Conservation (phyloP, 2,329 filamentous ascomycete genomes). For the Aureobasidium lini region DNA sequence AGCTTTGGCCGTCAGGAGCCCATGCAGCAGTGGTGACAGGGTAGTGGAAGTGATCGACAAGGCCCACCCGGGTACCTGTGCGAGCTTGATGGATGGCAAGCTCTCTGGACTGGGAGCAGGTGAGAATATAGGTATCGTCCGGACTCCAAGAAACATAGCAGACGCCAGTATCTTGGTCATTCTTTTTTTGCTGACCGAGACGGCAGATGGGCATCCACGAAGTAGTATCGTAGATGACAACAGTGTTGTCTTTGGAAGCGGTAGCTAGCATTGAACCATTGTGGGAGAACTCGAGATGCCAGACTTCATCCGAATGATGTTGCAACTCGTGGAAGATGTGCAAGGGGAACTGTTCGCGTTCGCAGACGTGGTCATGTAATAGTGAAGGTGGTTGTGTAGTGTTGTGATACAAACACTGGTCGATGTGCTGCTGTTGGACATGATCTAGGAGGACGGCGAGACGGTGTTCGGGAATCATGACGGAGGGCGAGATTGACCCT, state of each 20-base stretch:
- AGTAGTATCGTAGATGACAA: constrained; percentile 74
- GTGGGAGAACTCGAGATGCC: constrained; percentile 85
- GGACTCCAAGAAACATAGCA: constrained; percentile 86
- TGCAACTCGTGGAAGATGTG: constrained; percentile 62
- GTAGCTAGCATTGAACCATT: constrained; percentile 77
- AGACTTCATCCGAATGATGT: constrained; percentile 75
- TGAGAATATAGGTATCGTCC: constrained; percentile 78
- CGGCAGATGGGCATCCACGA: constrained; percentile 58
- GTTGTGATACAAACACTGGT: constrained; percentile 82
- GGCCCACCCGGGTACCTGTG: constrained; percentile 55
- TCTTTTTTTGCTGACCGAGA: constrained; percentile 36
- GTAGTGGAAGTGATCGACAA: constrained; percentile 65
- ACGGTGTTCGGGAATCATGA: constrained; percentile 92
- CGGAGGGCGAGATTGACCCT: constrained; percentile 89
- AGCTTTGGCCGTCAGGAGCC: constrained; percentile 67
- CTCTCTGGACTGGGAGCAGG: constrained; percentile 50
- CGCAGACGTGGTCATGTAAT: constrained; percentile 82
- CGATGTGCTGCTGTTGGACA: constrained; percentile 76
- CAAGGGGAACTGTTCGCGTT: constrained; percentile 70
- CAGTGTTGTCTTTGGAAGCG: constrained; percentile 65
- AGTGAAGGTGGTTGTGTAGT: constrained; percentile 69
- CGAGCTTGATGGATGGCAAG: constrained; percentile 26
- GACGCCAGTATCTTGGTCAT: constrained; percentile 56
- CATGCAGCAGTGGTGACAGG: constrained; percentile 88
- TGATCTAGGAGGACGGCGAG: constrained; percentile 73